Base-by-base conservation (phyloP, 495 filamentous ascomycete genomes). In the Emericellopsis terricola region DNA sequence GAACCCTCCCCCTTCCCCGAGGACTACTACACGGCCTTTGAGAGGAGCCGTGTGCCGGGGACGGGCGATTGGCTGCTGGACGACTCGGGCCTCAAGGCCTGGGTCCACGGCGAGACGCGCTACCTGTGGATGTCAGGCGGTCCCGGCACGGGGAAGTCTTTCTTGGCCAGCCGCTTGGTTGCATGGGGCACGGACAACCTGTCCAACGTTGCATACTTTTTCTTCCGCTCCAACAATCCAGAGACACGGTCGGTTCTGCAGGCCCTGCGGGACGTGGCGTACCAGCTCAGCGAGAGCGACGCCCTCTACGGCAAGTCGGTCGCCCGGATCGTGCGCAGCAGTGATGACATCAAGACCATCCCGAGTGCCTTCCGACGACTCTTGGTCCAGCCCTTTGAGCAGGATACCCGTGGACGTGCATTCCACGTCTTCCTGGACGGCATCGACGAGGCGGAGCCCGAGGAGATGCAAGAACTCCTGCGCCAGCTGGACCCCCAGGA, bases 11-110 rank as follows among this genome's bases (percentile, higher is more conserved):
- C 39, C 8, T 31, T 34, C 38, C 19, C 45, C 21, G 24, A 43
- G 19, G 49, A 55, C 21, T 37, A 38, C 31, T 55, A 43, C 26
- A 39, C 45, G 14, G 44, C 46, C 35, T 52, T 55, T 34, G 41
- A 34, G 8, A 45, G 39, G 27, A 37, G 41, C 8, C 38, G 49
- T 2, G 37, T 54, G 8, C 42, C 41, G 6, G 47, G 47, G 1
- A 56, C 56, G 2, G 54, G 52, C 4, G 46, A 51, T 36, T 59
- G 56, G 56, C 36, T 59, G 8, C 35, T 36, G 4, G 24, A 39
- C 1, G 53, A 56, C 18, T 17, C 40, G 6, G 15, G 44, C 1
- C 49, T 55, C 31, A 31, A 42, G 26, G 21, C 15, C 15, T 59
- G 53, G 53, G 27, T 51, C 2, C 29, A 40, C 8, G 37, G 37